phyloP scores from a whole-genome alignment of 2,329 filamentous ascomycete species.

The Colletotrichum sp. region DNA sequence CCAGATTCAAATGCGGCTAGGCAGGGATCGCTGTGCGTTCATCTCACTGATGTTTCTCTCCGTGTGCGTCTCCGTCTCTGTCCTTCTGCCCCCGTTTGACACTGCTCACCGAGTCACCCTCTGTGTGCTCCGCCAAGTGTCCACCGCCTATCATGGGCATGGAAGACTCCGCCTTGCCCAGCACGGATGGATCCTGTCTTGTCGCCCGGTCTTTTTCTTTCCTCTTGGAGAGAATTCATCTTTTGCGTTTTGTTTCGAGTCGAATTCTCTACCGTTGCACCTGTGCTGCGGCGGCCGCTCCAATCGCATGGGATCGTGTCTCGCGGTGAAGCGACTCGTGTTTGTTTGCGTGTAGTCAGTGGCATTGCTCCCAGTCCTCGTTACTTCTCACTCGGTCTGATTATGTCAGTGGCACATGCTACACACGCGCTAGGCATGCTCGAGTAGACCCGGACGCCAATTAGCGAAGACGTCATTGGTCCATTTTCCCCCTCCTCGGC shows the following conservation, averaged over 20 bases:
- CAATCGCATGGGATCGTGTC: conserved; percentile 1
- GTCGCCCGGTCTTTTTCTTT: neutral
- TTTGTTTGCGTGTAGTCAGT: conserved; percentile 6
- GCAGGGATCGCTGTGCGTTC: neutral
- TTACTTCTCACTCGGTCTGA: neutral
- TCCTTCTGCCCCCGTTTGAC: neutral
- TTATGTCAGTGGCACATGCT: conserved; percentile 17
- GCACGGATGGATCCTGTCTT: neutral
- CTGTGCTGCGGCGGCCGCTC: neutral
- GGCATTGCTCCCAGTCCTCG: neutral
- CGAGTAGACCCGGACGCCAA: neutral
- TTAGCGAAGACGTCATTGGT: neutral
- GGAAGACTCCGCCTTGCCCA: neutral
- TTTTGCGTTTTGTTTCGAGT: neutral
- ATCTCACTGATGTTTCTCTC: conserved; percentile 5
- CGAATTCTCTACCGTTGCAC: neutral
- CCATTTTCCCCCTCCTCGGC: neutral
- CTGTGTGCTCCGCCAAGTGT: neutral
- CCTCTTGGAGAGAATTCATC: neutral
- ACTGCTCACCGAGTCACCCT: neutral
- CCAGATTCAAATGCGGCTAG: conserved; percentile 12
- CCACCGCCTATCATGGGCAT: neutral
- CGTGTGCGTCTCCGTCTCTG: neutral
- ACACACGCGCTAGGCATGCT: neutral
- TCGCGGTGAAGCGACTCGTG: neutral